Percentiles rank a stretch among this genome's conserved stretches.
Conservation (phyloP, 1,284 basidiomycete genomes). For the Trametes sp. region DNA sequence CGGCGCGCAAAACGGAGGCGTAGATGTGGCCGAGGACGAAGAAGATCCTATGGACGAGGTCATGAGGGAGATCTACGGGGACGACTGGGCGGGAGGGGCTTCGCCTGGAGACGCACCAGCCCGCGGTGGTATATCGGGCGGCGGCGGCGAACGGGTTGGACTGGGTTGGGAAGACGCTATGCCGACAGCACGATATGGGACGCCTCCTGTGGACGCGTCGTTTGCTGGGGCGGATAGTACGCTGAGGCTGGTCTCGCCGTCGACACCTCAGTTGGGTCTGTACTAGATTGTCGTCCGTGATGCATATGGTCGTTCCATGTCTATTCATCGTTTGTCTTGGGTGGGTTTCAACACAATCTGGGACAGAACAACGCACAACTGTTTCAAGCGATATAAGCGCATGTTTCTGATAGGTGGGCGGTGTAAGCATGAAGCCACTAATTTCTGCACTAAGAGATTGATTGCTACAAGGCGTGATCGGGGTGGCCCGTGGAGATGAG, state of each 20-base stretch:
- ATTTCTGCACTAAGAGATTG: no score
- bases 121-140: neutral
- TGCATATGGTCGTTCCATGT: neutral
- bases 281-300: no score
- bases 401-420: no score
- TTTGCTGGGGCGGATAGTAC: slow-evolving; percentile 34
- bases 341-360: no score
- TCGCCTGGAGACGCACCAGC: slow-evolving; percentile 17
- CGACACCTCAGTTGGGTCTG: slow-evolving; percentile 23
- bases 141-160: slow-evolving; percentile 25
- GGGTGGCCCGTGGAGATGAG: no score
- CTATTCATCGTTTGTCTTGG: no score
- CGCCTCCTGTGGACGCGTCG: slow-evolving; percentile 31
- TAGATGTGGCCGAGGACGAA: slow-evolving; percentile 24
- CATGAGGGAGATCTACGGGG: slow-evolving; percentile 41
- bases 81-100: slow-evolving; percentile 32
- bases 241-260: slow-evolving; percentile 35
- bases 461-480: no score
- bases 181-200: slow-evolving; percentile 16
- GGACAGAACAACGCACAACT: no score
- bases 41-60: slow-evolving; percentile 42
- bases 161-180: slow-evolving; percentile 27
- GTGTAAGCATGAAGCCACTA: no score
- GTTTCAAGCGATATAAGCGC: no score
- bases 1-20: slow-evolving; percentile 2